Evolutionary conservation across 441 rosid species (phyloP).

Genomic region (Syzygium syzygioides): DNA sequence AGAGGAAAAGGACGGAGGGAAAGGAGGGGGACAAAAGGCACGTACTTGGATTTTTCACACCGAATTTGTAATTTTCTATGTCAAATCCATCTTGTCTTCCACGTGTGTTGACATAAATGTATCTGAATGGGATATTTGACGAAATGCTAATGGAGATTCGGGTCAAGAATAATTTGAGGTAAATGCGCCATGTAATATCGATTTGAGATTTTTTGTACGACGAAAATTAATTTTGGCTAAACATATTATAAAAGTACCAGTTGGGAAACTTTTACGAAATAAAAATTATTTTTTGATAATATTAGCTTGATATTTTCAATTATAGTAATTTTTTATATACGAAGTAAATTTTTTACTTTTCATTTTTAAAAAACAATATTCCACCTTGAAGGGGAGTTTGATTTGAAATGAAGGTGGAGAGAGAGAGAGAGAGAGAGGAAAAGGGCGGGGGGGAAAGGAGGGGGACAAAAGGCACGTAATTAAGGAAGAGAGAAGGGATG

Average conservation of each 20-base stretch:
- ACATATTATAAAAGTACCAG: neutral
- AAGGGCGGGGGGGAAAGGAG: neutral
- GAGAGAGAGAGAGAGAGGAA: neutral
- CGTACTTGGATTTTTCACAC: too few species aligned
- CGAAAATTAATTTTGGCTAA: neutral
- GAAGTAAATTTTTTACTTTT: neutral
- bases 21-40: too few species aligned
- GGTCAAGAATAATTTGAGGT: rapidly evolving
- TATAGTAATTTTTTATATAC: neutral
- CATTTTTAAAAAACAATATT: neutral
- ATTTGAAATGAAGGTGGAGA: neutral
- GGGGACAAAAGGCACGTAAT: constrained; percentile 44
- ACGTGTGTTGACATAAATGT: neutral
- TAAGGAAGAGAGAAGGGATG: constrained; percentile 10
- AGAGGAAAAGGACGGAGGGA: too few species aligned
- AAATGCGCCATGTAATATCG: neutral
- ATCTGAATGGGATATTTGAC: neutral
- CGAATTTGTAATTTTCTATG: neutral
- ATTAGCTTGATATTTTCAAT: neutral
- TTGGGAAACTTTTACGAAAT: neutral
- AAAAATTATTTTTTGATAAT: neutral
- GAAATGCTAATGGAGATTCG: rapidly evolving
- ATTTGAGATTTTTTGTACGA: neutral
- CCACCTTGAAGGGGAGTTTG: neutral
- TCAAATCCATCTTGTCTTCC: neutral